Evolutionary conservation across 2,329 filamentous ascomycete genomes (phyloP).

Genomic region (Cryphonectria radicalis): DNA sequence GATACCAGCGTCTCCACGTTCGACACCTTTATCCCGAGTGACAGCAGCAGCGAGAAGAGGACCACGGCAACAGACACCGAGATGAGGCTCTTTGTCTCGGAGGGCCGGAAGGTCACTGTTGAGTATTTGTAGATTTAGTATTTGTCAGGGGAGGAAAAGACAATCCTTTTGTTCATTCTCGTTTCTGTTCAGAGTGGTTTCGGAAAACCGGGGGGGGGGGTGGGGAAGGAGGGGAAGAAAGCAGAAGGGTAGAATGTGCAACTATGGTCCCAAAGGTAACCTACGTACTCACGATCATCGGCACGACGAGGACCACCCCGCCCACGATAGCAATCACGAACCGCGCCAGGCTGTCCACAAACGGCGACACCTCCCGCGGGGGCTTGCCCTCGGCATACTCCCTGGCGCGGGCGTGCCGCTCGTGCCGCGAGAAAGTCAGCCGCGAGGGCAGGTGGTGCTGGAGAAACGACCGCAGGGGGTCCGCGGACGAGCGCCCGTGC

Average conservation of each 20-base stretch:
- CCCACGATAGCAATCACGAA: slow-evolving; percentile 29
- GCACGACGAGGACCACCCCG: slow-evolving; percentile 26
- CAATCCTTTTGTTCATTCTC: background rate
- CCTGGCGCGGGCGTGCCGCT: background rate
- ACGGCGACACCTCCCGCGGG: slow-evolving; percentile 24
- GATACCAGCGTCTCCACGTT: slow-evolving; percentile 28
- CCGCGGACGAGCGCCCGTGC: background rate
- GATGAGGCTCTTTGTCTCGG: slow-evolving; percentile 28
- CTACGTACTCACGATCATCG: slow-evolving; percentile 30
- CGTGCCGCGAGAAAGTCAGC: slow-evolving; percentile 9
- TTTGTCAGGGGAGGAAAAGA: background rate
- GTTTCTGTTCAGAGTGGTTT: too few species aligned
- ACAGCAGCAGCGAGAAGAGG: slow-evolving; percentile 25
- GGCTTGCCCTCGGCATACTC: slow-evolving; percentile 12
- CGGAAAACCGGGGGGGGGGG: too few species aligned
- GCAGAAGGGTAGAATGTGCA: too few species aligned
- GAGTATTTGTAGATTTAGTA: background rate
- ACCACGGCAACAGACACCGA: slow-evolving; percentile 27
- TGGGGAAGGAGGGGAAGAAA: too few species aligned
- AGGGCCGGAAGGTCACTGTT: slow-evolving; percentile 17
- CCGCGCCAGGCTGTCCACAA: slow-evolving; percentile 20
- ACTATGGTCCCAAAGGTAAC: background rate
- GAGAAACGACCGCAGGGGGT: slow-evolving; percentile 9
- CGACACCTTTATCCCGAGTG: slow-evolving; percentile 12
- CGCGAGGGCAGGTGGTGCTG: slow-evolving; percentile 12